Evolutionary conservation across 176 grass and related monocot species (phyloP).

Genomic region (Phyllostachys edulis): DNA sequence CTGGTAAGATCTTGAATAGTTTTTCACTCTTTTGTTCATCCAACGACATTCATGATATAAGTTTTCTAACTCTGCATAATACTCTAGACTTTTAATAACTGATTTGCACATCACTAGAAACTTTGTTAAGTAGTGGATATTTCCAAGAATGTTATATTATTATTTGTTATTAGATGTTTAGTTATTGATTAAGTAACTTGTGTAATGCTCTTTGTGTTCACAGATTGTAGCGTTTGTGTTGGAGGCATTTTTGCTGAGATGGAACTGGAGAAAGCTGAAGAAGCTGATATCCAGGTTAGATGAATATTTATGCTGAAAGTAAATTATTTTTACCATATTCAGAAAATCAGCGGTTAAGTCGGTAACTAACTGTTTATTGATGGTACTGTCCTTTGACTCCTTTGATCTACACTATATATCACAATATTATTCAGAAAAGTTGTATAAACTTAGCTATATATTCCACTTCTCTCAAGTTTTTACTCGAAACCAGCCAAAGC

Average conservation of each 20-base stretch:
- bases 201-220: constrained; percentile 11
- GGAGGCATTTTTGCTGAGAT: constrained; percentile 98
- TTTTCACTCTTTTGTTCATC: not conserved
- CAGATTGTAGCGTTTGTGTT: constrained; percentile 96
- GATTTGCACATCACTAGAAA: not conserved
- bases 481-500: not conserved
- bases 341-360: not conserved
- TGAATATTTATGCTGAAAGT: not conserved
- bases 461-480: not conserved
- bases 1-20: constrained; percentile 57
- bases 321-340: not conserved
- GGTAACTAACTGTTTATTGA: not conserved
- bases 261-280: constrained; percentile 75
- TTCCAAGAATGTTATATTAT: constrained; percentile 15
- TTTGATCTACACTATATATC: not conserved
- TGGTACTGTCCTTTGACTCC: not conserved
- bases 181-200: constrained; percentile 11
- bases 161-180: constrained; percentile 39
- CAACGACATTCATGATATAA: not conserved
- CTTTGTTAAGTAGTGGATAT: not conserved
- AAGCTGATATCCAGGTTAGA: constrained; percentile 50
- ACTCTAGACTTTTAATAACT: not conserved
- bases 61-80: not conserved
- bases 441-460: not conserved
- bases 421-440: constrained; percentile 2